These are phyloP conservation scores for Flaveria sonorensis DNA, from an alignment of 129 eudicot genomes.

Conservation along the genomic window DNA sequence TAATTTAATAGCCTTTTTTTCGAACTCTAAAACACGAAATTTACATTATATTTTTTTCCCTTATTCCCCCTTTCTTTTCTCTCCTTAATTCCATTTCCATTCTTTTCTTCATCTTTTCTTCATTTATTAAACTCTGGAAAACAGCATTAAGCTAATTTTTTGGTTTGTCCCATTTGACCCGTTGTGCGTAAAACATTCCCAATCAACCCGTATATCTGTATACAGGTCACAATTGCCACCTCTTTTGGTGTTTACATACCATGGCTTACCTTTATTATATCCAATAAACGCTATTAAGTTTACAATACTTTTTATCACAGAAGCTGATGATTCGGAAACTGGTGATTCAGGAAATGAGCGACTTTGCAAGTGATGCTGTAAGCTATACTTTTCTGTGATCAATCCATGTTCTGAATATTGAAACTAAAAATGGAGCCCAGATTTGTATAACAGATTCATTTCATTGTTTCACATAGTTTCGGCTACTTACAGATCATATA, in stretches of 20 bases:
- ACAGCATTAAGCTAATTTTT: neutral
- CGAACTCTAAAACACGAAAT: too few relatives aligned
- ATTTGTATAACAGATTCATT: constrained; percentile 5
- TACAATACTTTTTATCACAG: neutral
- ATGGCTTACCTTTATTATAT: too few relatives aligned
- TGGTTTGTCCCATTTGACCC: neutral
- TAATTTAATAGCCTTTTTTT: too few relatives aligned
- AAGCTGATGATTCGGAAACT: neutral
- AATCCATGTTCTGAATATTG: neutral
- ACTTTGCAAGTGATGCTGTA: constrained; percentile 10
- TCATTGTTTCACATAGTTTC: constrained; percentile 8
- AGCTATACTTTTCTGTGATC: neutral
- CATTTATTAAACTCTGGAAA: too few relatives aligned
- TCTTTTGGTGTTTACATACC: too few relatives aligned
- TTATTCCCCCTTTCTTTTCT: too few relatives aligned
- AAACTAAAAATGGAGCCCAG: neutral
- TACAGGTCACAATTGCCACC: neutral
- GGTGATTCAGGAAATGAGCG: constrained; percentile 1
- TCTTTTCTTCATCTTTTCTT: too few relatives aligned
- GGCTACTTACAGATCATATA: neutral
- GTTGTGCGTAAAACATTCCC: neutral
- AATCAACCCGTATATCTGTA: neutral
- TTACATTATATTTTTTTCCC: too few relatives aligned
- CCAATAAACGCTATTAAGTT: too few relatives aligned
- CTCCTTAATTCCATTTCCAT: too few relatives aligned